These are phyloP conservation scores for Cryptosporidium bovis DNA, from an alignment of 169 alveolate genomes.

Conservation along the genomic window DNA sequence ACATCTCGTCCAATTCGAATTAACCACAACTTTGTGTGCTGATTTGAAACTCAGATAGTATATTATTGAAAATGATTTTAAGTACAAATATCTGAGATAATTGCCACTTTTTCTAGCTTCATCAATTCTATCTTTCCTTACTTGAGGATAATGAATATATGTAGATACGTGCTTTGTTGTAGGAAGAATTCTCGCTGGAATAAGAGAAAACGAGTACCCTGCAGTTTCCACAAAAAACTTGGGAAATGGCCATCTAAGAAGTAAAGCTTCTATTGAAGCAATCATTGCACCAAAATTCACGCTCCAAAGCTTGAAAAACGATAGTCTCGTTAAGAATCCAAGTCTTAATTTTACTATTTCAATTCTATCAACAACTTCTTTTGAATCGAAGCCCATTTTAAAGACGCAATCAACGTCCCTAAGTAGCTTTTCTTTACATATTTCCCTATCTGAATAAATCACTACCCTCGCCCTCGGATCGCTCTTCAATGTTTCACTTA, in stretches of 20 bases:
- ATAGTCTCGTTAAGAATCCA: constrained; percentile 12
- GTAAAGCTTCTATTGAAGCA: constrained; percentile 44
- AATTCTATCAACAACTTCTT: constrained; percentile 27
- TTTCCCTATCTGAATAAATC: constrained; percentile 12
- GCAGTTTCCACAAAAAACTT: constrained; percentile 64
- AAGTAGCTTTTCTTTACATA: not conserved
- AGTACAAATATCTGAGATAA: constrained; percentile 21
- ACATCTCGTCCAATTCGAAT: constrained; percentile 89
- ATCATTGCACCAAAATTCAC: constrained; percentile 32
- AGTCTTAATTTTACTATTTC: constrained; percentile 3
- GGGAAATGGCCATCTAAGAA: constrained; percentile 55
- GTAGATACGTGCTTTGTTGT: constrained; percentile 49
- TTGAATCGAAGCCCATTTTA: constrained; percentile 11
- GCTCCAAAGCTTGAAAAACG: constrained; percentile 37
- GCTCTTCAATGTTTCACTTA: constrained; percentile 6
- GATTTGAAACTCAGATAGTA: constrained; percentile 21
- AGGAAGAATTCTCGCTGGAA: constrained; percentile 51
- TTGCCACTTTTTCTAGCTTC: not conserved
- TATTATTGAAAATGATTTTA: constrained; percentile 21
- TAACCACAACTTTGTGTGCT: constrained; percentile 68
- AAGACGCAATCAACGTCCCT: constrained; percentile 5
- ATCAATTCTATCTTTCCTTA: constrained; percentile 29
- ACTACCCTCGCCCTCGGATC: constrained; percentile 22
- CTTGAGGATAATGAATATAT: constrained; percentile 73
- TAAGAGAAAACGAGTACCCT: constrained; percentile 51